Evolutionary conservation across 805 yeast species (phyloP), one percentile per base, ranked within the genome.

Genomic region (Ogataea paradorogensis): DNA sequence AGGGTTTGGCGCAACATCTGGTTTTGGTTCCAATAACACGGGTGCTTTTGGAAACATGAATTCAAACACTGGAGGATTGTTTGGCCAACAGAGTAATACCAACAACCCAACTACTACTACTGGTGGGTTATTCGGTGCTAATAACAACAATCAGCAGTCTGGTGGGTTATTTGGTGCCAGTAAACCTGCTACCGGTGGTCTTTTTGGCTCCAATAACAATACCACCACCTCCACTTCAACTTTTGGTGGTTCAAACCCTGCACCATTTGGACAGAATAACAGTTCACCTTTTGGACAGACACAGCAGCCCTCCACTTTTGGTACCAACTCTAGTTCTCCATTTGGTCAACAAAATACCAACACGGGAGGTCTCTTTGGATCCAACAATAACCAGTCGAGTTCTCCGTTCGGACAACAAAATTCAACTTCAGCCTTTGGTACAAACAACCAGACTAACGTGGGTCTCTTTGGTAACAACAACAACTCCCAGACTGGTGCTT

Each of bases 31-130:
- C 5, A 33, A 10, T 15, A 43, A 55, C 6, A 51, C 62, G n/a
- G 47, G 47, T 15, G 22, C 30, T 9, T 39, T 39, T 24, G 42
- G 42, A 10, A 27, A 21, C 39, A 52, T 35, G 15, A 48, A 52
- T 22, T 56, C 62, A n/a, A 11, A 11, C 25, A 23, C n/a, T 23
- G 69, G 71, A 11, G 74, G 75, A 4, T 53, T 73, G 38, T 75
- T 76, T 55, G 79, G 78, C 15, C 63, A 58, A 30, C 54, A 53
- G 46, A 48, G 55, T 40, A 48, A 42, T 33, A 48, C 46, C 42
- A 39, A 52, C 53, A 49, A 5, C 44, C 4, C 20, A 18, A 18
- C 20, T 18, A 18, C 20, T 43, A 30, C 52, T 50, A 33, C 50
- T 44, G 37, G 53, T 20, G 56, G 55, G 1, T 43, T 50, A 40